Percentiles rank a stretch among this genome's conserved stretches.
Evolutionary conservation across 495 filamentous ascomycete species (phyloP).

Genomic region (Penicillium paxilli): DNA sequence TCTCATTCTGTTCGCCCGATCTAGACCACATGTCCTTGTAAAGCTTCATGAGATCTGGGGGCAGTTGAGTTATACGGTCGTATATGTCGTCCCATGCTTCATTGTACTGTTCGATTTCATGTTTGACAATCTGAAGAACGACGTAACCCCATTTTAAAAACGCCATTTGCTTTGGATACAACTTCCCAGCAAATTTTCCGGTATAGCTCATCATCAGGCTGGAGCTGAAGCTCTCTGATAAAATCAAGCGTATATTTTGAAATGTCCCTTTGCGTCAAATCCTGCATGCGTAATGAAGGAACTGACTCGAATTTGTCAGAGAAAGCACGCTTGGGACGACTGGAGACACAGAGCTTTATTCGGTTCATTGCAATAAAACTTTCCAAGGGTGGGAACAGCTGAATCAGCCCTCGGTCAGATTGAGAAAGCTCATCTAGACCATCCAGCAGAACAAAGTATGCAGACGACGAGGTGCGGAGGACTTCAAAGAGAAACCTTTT

Average conservation of each 20-base stretch:
- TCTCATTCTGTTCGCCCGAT: no score
- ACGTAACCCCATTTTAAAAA: conserved; percentile 2
- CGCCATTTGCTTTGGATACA: not conserved
- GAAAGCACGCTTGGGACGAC: not conserved
- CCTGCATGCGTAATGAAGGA: conserved; percentile 1
- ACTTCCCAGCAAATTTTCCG: not conserved
- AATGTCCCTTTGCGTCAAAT: not conserved
- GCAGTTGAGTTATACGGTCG: no score
- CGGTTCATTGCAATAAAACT: not conserved
- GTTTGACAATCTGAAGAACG: not conserved
- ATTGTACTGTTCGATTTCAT: not conserved
- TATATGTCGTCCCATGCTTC: conserved; percentile 3
- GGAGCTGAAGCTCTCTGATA: not conserved
- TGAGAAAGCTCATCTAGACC: conserved; percentile 4
- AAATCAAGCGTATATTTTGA: not conserved
- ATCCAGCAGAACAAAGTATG: conserved; percentile 1
- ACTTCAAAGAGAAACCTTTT: not conserved
- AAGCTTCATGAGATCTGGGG: no score
- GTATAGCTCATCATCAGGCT: not conserved
- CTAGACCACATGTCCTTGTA: no score
- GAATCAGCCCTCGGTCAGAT: not conserved
- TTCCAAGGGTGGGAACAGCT: not conserved
- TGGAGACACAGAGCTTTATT: conserved; percentile 5
- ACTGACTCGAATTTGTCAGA: not conserved
- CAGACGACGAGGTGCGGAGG: not conserved